phyloP scores from a whole-genome alignment of 257 asterid species.

The Capsicum pubescens region DNA sequence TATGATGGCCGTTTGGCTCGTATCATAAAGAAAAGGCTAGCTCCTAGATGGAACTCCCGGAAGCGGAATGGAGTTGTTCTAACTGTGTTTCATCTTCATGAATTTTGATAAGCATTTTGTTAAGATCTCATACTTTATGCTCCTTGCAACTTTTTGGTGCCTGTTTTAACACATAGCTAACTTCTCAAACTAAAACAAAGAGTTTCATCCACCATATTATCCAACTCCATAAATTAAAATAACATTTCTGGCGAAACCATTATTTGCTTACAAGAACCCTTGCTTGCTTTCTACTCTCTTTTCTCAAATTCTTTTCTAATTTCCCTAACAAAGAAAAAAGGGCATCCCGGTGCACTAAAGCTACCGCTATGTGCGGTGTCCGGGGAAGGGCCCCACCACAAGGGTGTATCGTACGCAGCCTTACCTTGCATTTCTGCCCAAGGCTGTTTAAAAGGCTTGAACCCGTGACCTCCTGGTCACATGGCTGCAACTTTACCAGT shows the following conservation, averaged over 20 bases:
- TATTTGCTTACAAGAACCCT: background rate
- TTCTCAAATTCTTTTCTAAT: background rate
- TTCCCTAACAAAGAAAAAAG: background rate
- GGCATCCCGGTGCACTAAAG: too few relatives aligned
- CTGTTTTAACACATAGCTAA: slow-evolving; percentile 10
- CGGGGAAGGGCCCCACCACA: too few relatives aligned
- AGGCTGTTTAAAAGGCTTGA: too few relatives aligned
- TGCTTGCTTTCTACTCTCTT: background rate
- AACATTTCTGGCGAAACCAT: background rate
- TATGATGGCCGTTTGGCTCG: too few relatives aligned
- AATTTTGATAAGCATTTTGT: slow-evolving; percentile 10
- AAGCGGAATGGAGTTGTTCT: background rate
- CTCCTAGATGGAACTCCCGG: slow-evolving; percentile 11
- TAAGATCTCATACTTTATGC: background rate
- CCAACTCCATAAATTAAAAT: slow-evolving; percentile 14
- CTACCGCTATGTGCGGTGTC: too few relatives aligned
- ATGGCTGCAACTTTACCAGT: too few relatives aligned
- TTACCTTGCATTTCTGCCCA: too few relatives aligned
- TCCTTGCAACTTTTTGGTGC: slow-evolving; percentile 19
- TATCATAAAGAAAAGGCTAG: background rate
- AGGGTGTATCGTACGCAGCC: too few relatives aligned
- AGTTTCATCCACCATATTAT: slow-evolving; percentile 16
- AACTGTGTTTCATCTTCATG: slow-evolving; percentile 1
- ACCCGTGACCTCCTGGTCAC: too few relatives aligned
- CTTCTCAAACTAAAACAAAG: background rate